phyloP scores from a whole-genome alignment of 768 basidiomycete genomes.

The Asterophora lycoperdoides region DNA sequence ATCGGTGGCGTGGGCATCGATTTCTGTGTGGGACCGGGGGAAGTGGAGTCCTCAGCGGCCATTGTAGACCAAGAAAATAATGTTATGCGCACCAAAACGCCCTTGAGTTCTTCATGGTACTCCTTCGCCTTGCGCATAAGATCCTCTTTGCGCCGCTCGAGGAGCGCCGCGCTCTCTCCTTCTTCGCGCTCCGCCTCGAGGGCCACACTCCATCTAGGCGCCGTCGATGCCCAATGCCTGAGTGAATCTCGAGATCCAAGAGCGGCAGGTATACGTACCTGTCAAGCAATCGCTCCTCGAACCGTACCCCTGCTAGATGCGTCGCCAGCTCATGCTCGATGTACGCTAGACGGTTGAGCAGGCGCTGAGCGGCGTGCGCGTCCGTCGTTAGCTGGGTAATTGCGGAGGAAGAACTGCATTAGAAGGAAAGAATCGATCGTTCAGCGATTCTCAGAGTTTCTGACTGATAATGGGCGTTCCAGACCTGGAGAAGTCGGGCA shows the following conservation, averaged over 20 bases:
- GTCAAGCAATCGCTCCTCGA: constrained; percentile 34
- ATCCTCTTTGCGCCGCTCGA: constrained; percentile 38
- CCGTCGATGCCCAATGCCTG: too few relatives aligned
- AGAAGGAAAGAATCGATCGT: not conserved
- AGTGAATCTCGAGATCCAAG: too few relatives aligned
- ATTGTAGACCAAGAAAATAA: too few relatives aligned
- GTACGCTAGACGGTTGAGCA: constrained; percentile 28
- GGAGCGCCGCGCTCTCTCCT: constrained; percentile 23
- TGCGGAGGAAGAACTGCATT: constrained; percentile 34
- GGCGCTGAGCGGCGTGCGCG: constrained; percentile 27
- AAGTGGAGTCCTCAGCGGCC: not conserved
- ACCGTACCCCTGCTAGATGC: constrained; percentile 29
- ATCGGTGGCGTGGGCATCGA: constrained; percentile 27
- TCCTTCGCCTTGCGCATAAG: constrained; percentile 45
- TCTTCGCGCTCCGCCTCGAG: constrained; percentile 22
- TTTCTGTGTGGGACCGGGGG: constrained; percentile 14
- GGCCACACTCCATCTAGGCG: constrained; percentile 31
- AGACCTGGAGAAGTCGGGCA: constrained; percentile 8
- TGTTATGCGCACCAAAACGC: constrained; percentile 24
- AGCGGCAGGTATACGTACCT: constrained; percentile 26
- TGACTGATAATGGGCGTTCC: too few relatives aligned
- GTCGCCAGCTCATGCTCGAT: constrained; percentile 35
- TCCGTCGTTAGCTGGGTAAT: constrained; percentile 31
- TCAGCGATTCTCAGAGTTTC: too few relatives aligned
- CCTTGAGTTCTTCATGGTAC: constrained; percentile 38